A percentile compares a stretch with the other conserved stretches of the same genome.
Conservation (phyloP, 2,329 filamentous ascomycete genomes). For the Diplocarpon rosae region DNA sequence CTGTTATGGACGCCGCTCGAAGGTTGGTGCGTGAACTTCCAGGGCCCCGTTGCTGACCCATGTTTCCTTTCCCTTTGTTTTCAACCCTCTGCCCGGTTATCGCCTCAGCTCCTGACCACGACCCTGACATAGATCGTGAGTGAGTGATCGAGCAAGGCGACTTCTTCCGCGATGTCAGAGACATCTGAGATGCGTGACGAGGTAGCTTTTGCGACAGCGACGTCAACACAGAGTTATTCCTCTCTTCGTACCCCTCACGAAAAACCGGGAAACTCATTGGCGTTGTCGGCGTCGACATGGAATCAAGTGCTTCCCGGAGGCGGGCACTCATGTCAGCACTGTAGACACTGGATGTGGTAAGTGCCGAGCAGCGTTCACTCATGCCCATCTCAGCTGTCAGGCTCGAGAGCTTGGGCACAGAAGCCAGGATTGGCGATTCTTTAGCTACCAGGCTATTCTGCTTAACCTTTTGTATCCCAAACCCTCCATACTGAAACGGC, state of each 20-base stretch:
- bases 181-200: slow-evolving; percentile 7
- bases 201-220: background rate
- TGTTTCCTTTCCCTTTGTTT: too few relatives aligned
- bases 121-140: slow-evolving; percentile 12
- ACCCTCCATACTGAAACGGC: slow-evolving; percentile 45
- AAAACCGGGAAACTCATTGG: slow-evolving; percentile 35
- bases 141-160: slow-evolving; percentile 16
- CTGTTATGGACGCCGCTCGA: slow-evolving; percentile 69
- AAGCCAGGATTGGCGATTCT: slow-evolving; percentile 16
- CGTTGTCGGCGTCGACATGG: slow-evolving; percentile 32
- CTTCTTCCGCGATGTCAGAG: slow-evolving; percentile 4
- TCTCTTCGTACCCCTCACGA: slow-evolving; percentile 31
- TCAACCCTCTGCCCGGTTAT: too few relatives aligned
- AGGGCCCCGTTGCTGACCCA: too few relatives aligned
- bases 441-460: slow-evolving; percentile 17
- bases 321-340: slow-evolving; percentile 44
- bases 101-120: slow-evolving; percentile 13
- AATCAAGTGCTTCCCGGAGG: slow-evolving; percentile 37
- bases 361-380: slow-evolving; percentile 12
- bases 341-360: slow-evolving; percentile 39
- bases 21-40: slow-evolving; percentile 59
- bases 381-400: background rate
- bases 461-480: slow-evolving; percentile 26
- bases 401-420: slow-evolving; percentile 13
- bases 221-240: slow-evolving; percentile 23